Base-by-base conservation (phyloP, 2,329 filamentous ascomycete species). In the Botrytis tulipae region DNA sequence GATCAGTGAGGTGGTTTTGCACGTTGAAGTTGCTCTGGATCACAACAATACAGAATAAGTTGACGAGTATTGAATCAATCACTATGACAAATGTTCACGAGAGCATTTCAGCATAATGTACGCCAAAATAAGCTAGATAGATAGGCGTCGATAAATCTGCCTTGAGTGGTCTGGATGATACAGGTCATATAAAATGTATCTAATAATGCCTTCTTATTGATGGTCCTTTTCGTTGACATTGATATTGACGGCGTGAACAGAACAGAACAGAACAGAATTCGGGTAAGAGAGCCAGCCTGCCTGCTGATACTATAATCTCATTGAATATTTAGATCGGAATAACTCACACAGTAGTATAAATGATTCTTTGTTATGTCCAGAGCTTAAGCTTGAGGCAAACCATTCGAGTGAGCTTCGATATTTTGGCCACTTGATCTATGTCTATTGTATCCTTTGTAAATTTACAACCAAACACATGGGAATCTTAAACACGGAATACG, bases 391-490 rank as follows among this genome's bases (percentile, higher is more conserved):
- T 37, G 51, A 18, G 48, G 46, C 32, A 48, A 65, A 35, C 42
- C 6, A n/a, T n/a, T 66, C 35, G 40, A 66, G 14, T 37, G 40
- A 51, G 42, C 29, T 20, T 54, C 35, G 51, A 18, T 29, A 42
- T 42, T 40, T 68, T 68, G 48, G 66, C 66, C 66, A 68, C 48
- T 57, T 68, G 65, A 57, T 68, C 35, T 68, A 42, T 42, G 32
- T 42, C 35, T 16, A 42, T 68, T 68, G 35, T 42, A 51, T 37
- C 35, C 66, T 68, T 68, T 42, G 66, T 68, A 7, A n/a, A n/a
- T n/a, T n/a, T n/a, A 68, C 46, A 51, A 29, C 25, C 16, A 57
- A 57, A 54, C 25, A 51, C 14, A 51, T 37, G 63, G 16, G 29
- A 9, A 37, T 68, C 18, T 42, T 65, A 25, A 14, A 35, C 25